These are phyloP conservation scores for Dioszegia aurantiaca DNA, from an alignment of 768 basidiomycete genomes.

Conservation along the genomic window DNA sequence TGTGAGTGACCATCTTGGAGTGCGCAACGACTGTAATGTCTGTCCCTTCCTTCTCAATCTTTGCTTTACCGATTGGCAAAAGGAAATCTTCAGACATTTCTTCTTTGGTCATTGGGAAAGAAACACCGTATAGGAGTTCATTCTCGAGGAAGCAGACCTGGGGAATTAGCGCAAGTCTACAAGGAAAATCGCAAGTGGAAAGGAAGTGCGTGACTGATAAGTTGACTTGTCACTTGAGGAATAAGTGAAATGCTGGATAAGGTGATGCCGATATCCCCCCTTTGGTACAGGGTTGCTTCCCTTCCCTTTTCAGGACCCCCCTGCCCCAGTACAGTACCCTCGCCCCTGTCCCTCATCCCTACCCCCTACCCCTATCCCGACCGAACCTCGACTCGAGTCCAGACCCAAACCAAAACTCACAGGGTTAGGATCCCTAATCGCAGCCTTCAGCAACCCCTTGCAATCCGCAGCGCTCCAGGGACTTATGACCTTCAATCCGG, in stretches of 20 bases:
- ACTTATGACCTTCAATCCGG: conserved; percentile 94
- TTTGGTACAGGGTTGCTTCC: too few species aligned
- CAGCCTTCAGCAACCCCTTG: conserved; percentile 94
- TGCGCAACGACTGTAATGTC: conserved; percentile 97
- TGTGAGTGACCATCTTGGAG: conserved; percentile 96
- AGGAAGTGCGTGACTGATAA: neutral
- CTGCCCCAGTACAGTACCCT: neutral
- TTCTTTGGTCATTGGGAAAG: conserved; percentile 92
- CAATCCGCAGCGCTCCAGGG: conserved; percentile 99
- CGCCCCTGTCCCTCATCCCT: neutral
- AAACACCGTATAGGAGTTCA: conserved; percentile 96
- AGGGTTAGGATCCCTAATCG: conserved; percentile 97
- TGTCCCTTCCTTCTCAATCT: conserved; percentile 86
- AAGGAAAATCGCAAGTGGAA: neutral
- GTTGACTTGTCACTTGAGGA: too few species aligned
- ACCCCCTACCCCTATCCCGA: neutral
- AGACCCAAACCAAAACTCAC: conserved; percentile 47
- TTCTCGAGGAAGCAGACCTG: conserved; percentile 93
- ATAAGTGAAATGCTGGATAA: too few species aligned
- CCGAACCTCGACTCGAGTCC: neutral
- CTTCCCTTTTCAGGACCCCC: neutral
- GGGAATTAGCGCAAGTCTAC: neutral
- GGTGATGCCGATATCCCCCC: too few species aligned
- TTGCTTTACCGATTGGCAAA: conserved; percentile 94
- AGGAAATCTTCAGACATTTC: conserved; percentile 94